These are phyloP conservation scores for Monosporascus sp. DNA, from an alignment of 2,329 filamentous ascomycete genomes.

Conservation along the genomic window DNA sequence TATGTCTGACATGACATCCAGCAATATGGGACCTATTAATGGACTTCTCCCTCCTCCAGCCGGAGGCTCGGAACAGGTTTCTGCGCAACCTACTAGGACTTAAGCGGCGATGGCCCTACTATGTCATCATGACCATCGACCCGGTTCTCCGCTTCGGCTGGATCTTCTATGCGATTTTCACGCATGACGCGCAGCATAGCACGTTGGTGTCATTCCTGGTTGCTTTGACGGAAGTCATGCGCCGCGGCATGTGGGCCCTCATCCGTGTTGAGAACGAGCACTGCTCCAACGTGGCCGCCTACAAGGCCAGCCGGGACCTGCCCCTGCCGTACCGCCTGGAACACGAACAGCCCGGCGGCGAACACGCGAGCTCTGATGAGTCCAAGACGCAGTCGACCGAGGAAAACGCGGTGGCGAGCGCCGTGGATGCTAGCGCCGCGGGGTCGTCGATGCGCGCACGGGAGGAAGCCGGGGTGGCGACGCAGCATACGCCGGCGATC, in stretches of 20 bases:
- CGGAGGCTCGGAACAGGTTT: constrained; percentile 59
- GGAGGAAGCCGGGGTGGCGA: constrained; percentile 7
- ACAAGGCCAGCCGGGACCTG: constrained; percentile 83
- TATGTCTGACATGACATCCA: constrained; percentile 23
- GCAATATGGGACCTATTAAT: constrained; percentile 91
- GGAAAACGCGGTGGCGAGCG: constrained; percentile 12
- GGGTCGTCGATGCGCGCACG: constrained; percentile 10
- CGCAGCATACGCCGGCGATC: constrained; percentile 13
- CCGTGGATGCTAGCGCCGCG: constrained; percentile 13
- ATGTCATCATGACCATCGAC: constrained; percentile 75
- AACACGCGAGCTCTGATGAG: constrained; percentile 35
- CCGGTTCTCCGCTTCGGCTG: constrained; percentile 86
- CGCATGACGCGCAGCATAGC: constrained; percentile 74
- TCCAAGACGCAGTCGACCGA: constrained; percentile 7
- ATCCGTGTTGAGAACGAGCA: constrained; percentile 98
- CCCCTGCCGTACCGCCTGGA: constrained; percentile 71
- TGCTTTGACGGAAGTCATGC: constrained; percentile 70
- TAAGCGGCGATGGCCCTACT: constrained; percentile 78
- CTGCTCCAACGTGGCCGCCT: constrained; percentile 83
- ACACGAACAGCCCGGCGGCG: constrained; percentile 36
- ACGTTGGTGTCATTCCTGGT: constrained; percentile 77
- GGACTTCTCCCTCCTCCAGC: constrained; percentile 90
- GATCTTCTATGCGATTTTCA: constrained; percentile 89
- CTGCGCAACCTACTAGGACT: constrained; percentile 77
- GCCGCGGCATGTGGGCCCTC: constrained; percentile 84